Evolutionary conservation across 2,329 filamentous ascomycete species (phyloP), one percentile per base, ranked within the genome.

Genomic region (Pseudopyricularia cyperi): DNA sequence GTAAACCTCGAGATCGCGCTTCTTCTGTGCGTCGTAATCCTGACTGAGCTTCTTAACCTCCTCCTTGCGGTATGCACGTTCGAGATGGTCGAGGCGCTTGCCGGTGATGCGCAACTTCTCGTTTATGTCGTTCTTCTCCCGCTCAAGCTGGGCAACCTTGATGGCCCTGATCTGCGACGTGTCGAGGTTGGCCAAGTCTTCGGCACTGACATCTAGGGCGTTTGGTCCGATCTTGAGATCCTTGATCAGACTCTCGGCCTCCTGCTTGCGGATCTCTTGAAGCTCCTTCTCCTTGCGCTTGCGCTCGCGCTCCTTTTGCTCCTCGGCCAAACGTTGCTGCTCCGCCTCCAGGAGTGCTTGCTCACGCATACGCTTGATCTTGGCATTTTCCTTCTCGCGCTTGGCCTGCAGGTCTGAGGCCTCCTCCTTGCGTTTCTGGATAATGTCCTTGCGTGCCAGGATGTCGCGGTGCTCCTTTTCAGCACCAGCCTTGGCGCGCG

Each of bases 351-450:
- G 87, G 34, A 94, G 76, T 61, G 94, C 85, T 67, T 94, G 87
- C 62, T 90, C 88, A 55, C 87, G 86, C 54, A 91, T 77, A 57
- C 86, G 82, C 74, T 93, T 95, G 68, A 86, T 84, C 57, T 85
- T 86, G 54, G 93, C 89, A 65, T 91, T 90, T 70, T 97, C 93
- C 64, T 89, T 89, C 67, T 96, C 90, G 67, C 87, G 89, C 66
- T 84, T 84, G 55, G 93, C 89, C 60, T 90, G 81, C 46, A 89
- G 80, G 67, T 91, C 89, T 11, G 88, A 87, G n/a, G 89, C 89
- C 58, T 89, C 87, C 65, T 96, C 90, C 75, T 97, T 97, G 72
- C 91, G 91, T 77, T 94, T 94, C 65, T 95, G 85, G 60, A 98
- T 98, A 59, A 95, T 70, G 5, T 90, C 85, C 66, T 94, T 91